Conservation (phyloP, 2,329 filamentous ascomycete species). For the Botryosphaeria agaves region DNA sequence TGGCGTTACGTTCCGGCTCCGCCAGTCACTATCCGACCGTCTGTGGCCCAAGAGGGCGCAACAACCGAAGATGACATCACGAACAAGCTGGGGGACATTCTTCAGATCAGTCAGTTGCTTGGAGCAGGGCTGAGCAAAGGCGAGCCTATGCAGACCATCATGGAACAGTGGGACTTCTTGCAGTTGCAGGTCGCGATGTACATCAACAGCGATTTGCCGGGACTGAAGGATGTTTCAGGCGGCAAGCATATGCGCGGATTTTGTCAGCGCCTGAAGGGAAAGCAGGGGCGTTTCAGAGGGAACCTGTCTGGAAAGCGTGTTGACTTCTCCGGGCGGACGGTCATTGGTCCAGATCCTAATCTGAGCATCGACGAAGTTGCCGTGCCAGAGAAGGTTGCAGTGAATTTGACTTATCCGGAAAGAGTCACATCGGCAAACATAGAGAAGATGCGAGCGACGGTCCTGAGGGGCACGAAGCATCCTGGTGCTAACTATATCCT, state of each 20-base stretch:
- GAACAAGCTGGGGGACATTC: constrained; percentile 90
- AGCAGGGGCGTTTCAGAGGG: constrained; percentile 91
- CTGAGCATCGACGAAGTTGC: constrained; percentile 86
- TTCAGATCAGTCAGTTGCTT: constrained; percentile 79
- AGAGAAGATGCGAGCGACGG: constrained; percentile 56
- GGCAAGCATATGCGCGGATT: constrained; percentile 86
- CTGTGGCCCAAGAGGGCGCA: constrained; percentile 79
- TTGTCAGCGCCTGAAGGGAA: constrained; percentile 89
- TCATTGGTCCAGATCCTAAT: constrained; percentile 95
- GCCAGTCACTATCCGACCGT: constrained; percentile 84
- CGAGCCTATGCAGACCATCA: constrained; percentile 70
- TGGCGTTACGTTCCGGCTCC: constrained; percentile 95
- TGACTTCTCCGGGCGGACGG: constrained; percentile 91
- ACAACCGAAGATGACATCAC: constrained; percentile 96
- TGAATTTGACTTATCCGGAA: constrained; percentile 91
- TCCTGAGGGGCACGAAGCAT: constrained; percentile 64
- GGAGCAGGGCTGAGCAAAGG: constrained; percentile 68
- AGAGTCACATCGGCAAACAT: constrained; percentile 73
- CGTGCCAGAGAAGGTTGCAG: constrained; percentile 79
- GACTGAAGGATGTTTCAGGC: constrained; percentile 72
- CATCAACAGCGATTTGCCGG: constrained; percentile 91
- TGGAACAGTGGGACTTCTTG: constrained; percentile 97
- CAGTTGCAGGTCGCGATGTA: constrained; percentile 95
- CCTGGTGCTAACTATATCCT: constrained; percentile 75
- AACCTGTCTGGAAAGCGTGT: constrained; percentile 97